Evolutionary conservation across 495 filamentous ascomycete species (phyloP).

Genomic region (Penicillium desertorum): DNA sequence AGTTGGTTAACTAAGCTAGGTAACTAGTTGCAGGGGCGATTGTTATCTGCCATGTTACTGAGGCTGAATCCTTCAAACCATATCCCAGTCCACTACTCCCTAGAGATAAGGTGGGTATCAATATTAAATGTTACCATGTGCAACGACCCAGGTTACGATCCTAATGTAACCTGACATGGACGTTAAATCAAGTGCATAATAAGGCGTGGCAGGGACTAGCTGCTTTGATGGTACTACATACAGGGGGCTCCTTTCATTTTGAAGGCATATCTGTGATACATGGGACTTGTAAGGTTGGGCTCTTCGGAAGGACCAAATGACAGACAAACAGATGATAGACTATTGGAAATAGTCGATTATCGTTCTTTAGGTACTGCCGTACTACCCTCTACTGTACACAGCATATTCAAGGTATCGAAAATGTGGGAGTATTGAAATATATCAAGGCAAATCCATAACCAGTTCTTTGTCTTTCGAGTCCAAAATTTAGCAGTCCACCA

Average conservation of each 20-base stretch:
- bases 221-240: not conserved
- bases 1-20: too few species aligned
- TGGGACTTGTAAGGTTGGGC: not conserved
- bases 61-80: not conserved
- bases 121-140: slow-evolving; percentile 6
- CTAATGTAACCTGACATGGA: slow-evolving; percentile 6
- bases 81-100: not conserved
- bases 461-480: not conserved
- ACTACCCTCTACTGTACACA: not conserved
- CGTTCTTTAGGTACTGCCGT: too few species aligned
- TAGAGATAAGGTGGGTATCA: not conserved
- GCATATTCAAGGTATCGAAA: not conserved
- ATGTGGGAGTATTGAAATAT: not conserved
- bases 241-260: slow-evolving; percentile 2
- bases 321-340: not conserved
- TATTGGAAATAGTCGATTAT: slow-evolving; percentile 2
- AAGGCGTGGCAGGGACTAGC: not conserved
- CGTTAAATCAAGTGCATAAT: not conserved
- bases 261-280: slow-evolving; percentile 1
- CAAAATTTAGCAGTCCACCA: not conserved
- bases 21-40: not conserved
- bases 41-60: not conserved
- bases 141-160: not conserved
- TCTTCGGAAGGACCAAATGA: not conserved
- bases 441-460: not conserved